These are phyloP conservation scores for Pyropia haitanensis DNA, from an alignment of 23 red algal species.

Conservation along the genomic window DNA sequence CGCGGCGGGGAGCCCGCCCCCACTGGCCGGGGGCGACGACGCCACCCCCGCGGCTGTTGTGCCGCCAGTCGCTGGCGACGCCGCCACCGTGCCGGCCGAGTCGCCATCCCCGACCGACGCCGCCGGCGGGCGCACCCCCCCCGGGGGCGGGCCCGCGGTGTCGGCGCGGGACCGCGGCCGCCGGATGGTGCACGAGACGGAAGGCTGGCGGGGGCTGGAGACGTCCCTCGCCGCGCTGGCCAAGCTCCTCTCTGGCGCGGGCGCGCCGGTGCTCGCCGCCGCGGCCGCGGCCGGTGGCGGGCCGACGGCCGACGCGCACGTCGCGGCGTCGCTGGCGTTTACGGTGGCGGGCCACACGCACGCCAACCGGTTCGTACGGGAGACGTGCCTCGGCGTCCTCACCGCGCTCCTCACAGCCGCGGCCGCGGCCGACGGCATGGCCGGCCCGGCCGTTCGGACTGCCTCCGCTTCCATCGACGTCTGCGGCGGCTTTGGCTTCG, in stretches of 20 bases:
- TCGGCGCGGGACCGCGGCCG: neutral
- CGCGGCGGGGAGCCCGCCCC: too few species aligned
- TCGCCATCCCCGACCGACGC: too few species aligned
- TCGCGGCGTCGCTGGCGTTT: constrained; percentile 6
- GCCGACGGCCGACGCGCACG: too few species aligned
- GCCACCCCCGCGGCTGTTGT: too few species aligned
- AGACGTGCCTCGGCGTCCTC: constrained; percentile 54
- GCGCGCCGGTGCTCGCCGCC: constrained; percentile 13
- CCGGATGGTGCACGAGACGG: constrained; percentile 70
- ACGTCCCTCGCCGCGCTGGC: constrained; percentile 33
- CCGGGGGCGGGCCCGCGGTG: too few species aligned
- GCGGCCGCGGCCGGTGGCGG: constrained; percentile 11
- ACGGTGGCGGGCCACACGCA: constrained; percentile 21
- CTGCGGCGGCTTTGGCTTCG: too few species aligned
- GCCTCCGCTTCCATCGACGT: too few species aligned
- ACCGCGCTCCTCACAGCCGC: constrained; percentile 4
- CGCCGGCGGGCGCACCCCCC: too few species aligned
- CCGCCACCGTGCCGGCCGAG: too few species aligned
- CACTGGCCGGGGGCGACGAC: too few species aligned
- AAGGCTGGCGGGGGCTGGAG: constrained; percentile 69
- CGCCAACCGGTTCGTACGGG: constrained; percentile 91
- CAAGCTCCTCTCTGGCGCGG: constrained; percentile 30
- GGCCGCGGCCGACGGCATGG: neutral
- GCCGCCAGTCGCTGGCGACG: too few species aligned
- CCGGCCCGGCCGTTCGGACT: constrained; percentile 2